These are phyloP conservation scores for Mycena rosella DNA, from an alignment of 768 basidiomycete species.

Conservation along the genomic window DNA sequence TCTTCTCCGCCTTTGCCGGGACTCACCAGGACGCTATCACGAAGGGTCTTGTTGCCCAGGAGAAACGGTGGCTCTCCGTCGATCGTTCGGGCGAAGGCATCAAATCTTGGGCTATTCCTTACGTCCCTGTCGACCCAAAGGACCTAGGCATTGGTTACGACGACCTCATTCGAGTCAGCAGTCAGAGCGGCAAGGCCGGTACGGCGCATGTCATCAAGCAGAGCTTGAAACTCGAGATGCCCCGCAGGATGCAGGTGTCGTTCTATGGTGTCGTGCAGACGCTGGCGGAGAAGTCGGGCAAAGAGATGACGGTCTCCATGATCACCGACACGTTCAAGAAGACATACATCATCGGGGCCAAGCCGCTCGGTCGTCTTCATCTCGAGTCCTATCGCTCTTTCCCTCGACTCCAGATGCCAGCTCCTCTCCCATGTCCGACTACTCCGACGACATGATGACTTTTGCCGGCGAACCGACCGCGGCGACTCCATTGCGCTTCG, in stretches of 20 bases:
- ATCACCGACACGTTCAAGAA: slow-evolving; percentile 78
- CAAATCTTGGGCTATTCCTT: slow-evolving; percentile 81
- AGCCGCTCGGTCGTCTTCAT: slow-evolving; percentile 74
- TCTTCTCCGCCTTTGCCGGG: slow-evolving; percentile 98
- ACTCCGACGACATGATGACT: slow-evolving; percentile 64
- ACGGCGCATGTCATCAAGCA: slow-evolving; percentile 88
- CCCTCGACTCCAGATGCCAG: slow-evolving; percentile 54
- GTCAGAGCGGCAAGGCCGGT: slow-evolving; percentile 89
- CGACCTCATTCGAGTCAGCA: slow-evolving; percentile 90
- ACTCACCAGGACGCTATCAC: slow-evolving; percentile 99
- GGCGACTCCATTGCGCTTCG: slow-evolving; percentile 58
- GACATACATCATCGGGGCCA: slow-evolving; percentile 73
- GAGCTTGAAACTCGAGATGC: slow-evolving; percentile 79
- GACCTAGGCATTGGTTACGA: slow-evolving; percentile 89
- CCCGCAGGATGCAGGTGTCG: slow-evolving; percentile 83
- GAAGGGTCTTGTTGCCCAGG: slow-evolving; percentile 95
- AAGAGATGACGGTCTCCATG: slow-evolving; percentile 83
- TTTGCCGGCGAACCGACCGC: slow-evolving; percentile 19
- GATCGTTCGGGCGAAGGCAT: slow-evolving; percentile 56
- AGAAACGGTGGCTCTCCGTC: slow-evolving; percentile 55
- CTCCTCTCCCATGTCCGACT: slow-evolving; percentile 49
- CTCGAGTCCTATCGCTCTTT: slow-evolving; percentile 73
- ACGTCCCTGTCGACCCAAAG: slow-evolving; percentile 87
- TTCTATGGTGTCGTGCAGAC: slow-evolving; percentile 86
- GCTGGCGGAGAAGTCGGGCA: slow-evolving; percentile 80